Conservation (phyloP, 192 early-diverging fungal genomes). For the Backusella liffmaniae region DNA sequence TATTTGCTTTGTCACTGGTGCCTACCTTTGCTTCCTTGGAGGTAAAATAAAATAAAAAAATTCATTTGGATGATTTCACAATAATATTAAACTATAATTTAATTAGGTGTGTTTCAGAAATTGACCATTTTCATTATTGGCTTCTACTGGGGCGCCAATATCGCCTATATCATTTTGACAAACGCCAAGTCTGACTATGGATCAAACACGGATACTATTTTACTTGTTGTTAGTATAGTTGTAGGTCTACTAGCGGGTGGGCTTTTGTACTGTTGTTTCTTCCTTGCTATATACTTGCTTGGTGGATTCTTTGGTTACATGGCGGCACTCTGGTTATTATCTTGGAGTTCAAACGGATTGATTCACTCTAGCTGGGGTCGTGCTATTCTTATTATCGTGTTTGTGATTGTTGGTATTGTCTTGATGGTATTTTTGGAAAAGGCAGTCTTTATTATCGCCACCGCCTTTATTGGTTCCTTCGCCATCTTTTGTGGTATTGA, state of each 20-base stretch:
- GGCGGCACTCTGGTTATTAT: slow-evolving; percentile 70
- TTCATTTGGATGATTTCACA: not conserved
- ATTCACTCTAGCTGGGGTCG: slow-evolving; percentile 63
- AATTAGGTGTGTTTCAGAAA: slow-evolving; percentile 32
- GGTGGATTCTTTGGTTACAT: slow-evolving; percentile 80
- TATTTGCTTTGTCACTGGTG: slow-evolving; percentile 31
- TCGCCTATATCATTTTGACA: slow-evolving; percentile 50
- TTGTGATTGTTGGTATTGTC: slow-evolving; percentile 61
- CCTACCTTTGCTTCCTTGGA: slow-evolving; percentile 32
- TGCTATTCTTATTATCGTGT: slow-evolving; percentile 66
- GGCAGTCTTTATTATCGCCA: slow-evolving; percentile 65
- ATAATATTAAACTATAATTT: not conserved
- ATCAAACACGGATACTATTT: slow-evolving; percentile 43
- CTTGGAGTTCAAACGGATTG: slow-evolving; percentile 58
- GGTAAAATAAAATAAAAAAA: slow-evolving; percentile 11
- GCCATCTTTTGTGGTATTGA: slow-evolving; percentile 80
- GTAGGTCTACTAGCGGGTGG: slow-evolving; percentile 67
- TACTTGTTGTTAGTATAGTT: slow-evolving; percentile 58
- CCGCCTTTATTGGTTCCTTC: slow-evolving; percentile 78
- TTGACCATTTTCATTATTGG: slow-evolving; percentile 76
- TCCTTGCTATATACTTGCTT: slow-evolving; percentile 70
- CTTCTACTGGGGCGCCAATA: slow-evolving; percentile 61
- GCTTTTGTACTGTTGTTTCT: slow-evolving; percentile 64
- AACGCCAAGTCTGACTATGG: slow-evolving; percentile 45
- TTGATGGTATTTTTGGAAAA: slow-evolving; percentile 63